Evolutionary conservation across 805 yeast genomes (phyloP).

Genomic region (Kuraishia capsulata): DNA sequence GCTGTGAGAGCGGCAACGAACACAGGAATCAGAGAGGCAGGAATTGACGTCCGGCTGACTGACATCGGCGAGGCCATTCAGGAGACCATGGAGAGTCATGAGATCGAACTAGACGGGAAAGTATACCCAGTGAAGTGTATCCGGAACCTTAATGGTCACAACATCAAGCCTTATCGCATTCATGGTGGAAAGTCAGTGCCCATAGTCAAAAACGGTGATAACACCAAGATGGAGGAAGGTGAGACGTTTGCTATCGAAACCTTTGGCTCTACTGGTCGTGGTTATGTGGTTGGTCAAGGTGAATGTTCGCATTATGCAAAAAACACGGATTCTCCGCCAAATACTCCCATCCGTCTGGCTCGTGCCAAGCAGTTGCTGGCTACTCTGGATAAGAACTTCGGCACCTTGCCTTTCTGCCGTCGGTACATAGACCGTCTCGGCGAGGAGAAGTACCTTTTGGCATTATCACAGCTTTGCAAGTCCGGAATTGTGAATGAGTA

Average conservation of each 20-base stretch:
- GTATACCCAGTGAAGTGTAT: conserved; percentile 80
- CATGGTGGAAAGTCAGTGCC: conserved; percentile 98
- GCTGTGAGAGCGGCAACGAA: conserved; percentile 93
- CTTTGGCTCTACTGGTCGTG: conserved; percentile 94
- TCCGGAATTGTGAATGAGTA: conserved; percentile 87
- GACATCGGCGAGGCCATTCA: conserved; percentile 95
- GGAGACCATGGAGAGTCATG: conserved; percentile 96
- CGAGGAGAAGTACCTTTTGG: conserved; percentile 83
- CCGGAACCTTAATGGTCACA: conserved; percentile 91
- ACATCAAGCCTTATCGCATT: conserved; percentile 71
- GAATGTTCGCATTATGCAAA: conserved; percentile 92
- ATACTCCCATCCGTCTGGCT: conserved; percentile 46
- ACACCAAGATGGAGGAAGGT: conserved; percentile 98
- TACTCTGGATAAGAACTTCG: conserved; percentile 73
- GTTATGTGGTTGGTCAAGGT: conserved; percentile 77
- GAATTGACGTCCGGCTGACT: conserved; percentile 89
- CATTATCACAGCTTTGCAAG: conserved; percentile 75
- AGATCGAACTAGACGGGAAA: conserved; percentile 83
- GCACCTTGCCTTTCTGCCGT: conserved; percentile 95
- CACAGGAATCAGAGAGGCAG: conserved; percentile 88
- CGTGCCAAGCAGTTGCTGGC: conserved; percentile 62
- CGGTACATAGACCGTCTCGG: conserved; percentile 88
- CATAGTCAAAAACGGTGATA: conserved; percentile 86
- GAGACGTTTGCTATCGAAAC: conserved; percentile 98
- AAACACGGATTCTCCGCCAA: conserved; percentile 37